These are phyloP conservation scores for Ilyonectria robusta DNA, from an alignment of 2,329 filamentous ascomycete species.

Conservation along the genomic window DNA sequence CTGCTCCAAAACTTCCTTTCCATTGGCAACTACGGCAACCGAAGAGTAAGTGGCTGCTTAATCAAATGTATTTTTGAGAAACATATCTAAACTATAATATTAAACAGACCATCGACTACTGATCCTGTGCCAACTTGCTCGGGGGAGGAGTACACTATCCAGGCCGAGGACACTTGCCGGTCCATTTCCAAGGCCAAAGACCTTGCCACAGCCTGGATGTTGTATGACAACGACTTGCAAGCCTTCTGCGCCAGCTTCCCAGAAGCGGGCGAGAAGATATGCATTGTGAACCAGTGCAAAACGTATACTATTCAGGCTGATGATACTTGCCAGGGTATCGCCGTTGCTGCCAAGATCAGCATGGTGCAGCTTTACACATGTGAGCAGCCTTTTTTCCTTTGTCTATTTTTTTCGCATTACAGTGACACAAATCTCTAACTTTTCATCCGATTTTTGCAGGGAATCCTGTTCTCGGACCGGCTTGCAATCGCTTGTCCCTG, in stretches of 20 bases:
- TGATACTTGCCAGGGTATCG: slow-evolving; percentile 20
- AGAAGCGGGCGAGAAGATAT: not conserved
- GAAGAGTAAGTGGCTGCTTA: slow-evolving; percentile 1
- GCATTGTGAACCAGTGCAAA: slow-evolving; percentile 22
- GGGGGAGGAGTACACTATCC: slow-evolving; percentile 12
- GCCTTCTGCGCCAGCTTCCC: slow-evolving; percentile 18
- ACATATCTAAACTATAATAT: not conserved
- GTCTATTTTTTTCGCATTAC: not conserved
- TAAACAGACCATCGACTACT: slow-evolving; percentile 7
- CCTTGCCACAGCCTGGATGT: slow-evolving; percentile 25
- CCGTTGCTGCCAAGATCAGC: not conserved
- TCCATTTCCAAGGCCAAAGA: slow-evolving; percentile 21
- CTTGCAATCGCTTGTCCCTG: slow-evolving; percentile 15
- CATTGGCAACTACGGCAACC: slow-evolving; percentile 16
- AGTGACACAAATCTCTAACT: not conserved
- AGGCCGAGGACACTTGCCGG: slow-evolving; percentile 22
- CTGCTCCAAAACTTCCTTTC: slow-evolving; percentile 12
- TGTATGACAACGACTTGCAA: slow-evolving; percentile 24
- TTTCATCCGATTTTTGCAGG: not conserved
- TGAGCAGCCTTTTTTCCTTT: slow-evolving; percentile 3
- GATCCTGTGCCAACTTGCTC: slow-evolving; percentile 4
- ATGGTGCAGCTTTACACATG: slow-evolving; percentile 7
- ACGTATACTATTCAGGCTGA: slow-evolving; percentile 14
- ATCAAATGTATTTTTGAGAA: not conserved
- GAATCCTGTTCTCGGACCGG: slow-evolving; percentile 10